Evolutionary conservation across 768 basidiomycete species (phyloP).

Genomic region (Trametes sanguinea): DNA sequence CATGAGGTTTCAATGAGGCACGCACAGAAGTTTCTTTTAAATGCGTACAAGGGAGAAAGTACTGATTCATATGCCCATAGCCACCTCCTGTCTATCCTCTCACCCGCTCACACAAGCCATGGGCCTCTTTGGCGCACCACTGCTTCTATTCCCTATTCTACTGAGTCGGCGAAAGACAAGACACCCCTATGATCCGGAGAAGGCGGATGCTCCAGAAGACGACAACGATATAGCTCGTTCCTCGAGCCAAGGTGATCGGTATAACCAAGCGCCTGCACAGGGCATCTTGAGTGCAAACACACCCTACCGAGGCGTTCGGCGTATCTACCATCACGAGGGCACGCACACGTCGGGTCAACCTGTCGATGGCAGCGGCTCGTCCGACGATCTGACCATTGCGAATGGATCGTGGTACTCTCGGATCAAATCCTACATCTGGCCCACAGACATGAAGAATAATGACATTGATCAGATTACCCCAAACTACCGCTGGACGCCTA

Average conservation of each 20-base stretch:
- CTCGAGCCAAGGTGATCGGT: neutral
- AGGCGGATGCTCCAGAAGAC: neutral
- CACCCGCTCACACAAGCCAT: neutral
- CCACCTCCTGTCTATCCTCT: neutral
- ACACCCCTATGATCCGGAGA: neutral
- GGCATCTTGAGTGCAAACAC: neutral
- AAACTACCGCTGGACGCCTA: conserved; percentile 63
- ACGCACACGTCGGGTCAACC: neutral
- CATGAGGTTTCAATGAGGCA: conserved; percentile 1
- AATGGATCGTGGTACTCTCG: neutral
- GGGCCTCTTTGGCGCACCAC: neutral
- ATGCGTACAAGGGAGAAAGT: neutral
- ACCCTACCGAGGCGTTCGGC: conserved; percentile 1
- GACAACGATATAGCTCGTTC: neutral
- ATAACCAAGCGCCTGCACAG: neutral
- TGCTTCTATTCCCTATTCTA: neutral
- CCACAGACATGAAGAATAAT: conserved; percentile 4
- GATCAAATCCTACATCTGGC: conserved; percentile 18
- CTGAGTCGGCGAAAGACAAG: neutral
- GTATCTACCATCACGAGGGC: neutral
- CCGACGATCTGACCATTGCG: conserved; percentile 2
- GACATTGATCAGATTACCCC: conserved; percentile 41
- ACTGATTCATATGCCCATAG: neutral
- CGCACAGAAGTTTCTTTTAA: neutral
- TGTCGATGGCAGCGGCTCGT: neutral